Evolutionary conservation across 1,284 basidiomycete species (phyloP).

Genomic region (Apiotrichum mycotoxinovorans): DNA sequence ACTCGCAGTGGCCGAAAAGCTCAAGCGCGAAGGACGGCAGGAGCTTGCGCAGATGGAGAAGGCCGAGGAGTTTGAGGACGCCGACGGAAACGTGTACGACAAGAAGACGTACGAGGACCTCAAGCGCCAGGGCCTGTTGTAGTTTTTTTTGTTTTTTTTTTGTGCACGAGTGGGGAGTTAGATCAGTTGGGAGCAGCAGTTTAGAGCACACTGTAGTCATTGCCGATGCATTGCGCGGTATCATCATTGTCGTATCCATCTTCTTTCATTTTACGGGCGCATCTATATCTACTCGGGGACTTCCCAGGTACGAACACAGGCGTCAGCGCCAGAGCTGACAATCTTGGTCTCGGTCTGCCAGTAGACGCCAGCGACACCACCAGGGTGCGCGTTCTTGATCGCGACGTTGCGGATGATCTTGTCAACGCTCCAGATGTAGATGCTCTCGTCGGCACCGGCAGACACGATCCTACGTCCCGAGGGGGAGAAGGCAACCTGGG

Average conservation of each 20-base stretch:
- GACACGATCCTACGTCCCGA: conserved; percentile 75
- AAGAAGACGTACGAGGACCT: conserved; percentile 49
- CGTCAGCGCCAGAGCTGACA: conserved; percentile 77
- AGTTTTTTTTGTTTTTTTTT: no score
- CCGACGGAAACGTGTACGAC: conserved; percentile 79
- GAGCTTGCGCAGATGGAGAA: conserved; percentile 88
- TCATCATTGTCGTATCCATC: neutral
- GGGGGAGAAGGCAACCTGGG: conserved; percentile 71
- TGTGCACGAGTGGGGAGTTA: neutral
- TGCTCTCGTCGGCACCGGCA: conserved; percentile 84
- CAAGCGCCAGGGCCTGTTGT: conserved; percentile 49
- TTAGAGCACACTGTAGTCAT: neutral
- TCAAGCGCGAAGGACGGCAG: conserved; percentile 87
- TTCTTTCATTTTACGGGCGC: conserved; percentile 1
- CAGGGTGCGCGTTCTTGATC: conserved; percentile 78
- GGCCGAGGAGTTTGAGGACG: conserved; percentile 94
- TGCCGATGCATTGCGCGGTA: neutral
- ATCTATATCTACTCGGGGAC: conserved; percentile 2
- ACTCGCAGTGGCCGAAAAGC: conserved; percentile 71
- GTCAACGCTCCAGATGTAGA: conserved; percentile 81
- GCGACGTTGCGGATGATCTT: conserved; percentile 74
- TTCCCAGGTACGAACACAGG: conserved; percentile 68
- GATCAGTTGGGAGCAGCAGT: neutral
- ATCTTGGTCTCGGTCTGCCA: conserved; percentile 68
- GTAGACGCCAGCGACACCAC: conserved; percentile 73